Percentiles rank a stretch among this genome's conserved stretches.
phyloP scores from a whole-genome alignment of 140 eudicot genomes.

The Senecio squalidus region DNA sequence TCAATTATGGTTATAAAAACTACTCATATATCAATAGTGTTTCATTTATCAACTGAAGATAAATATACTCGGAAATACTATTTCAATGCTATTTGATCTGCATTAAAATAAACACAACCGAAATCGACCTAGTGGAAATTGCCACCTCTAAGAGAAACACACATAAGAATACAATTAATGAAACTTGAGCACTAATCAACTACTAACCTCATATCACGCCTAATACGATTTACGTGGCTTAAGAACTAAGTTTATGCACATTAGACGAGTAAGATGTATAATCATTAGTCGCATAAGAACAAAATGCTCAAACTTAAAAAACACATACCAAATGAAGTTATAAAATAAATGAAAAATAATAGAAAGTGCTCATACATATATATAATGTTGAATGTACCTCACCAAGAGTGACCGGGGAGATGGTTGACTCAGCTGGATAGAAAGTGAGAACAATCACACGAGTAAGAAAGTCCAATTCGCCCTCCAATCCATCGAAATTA shows the following conservation, averaged over 20 bases:
- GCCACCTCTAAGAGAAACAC: too few relatives aligned
- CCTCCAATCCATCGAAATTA: slow-evolving; percentile 75
- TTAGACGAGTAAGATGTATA: background rate
- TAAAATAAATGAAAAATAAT: background rate
- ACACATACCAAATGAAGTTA: background rate
- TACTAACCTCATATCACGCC: slow-evolving; percentile 8
- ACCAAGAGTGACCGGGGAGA: slow-evolving; percentile 80
- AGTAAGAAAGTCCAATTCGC: slow-evolving; percentile 87
- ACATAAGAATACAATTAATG: background rate
- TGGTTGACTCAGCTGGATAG: slow-evolving; percentile 74
- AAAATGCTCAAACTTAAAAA: background rate
- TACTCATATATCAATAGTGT: too few relatives aligned
- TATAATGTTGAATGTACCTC: slow-evolving; percentile 56
- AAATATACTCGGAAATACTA: too few relatives aligned
- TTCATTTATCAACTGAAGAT: too few relatives aligned
- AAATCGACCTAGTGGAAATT: too few relatives aligned
- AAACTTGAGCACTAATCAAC: background rate
- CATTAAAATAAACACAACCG: too few relatives aligned
- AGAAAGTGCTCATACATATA: slow-evolving; percentile 7
- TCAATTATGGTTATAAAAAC: too few relatives aligned
- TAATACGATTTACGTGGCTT: background rate
- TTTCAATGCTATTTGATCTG: too few relatives aligned
- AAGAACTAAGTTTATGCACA: slow-evolving; percentile 1
- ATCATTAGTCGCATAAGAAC: background rate
- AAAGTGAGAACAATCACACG: slow-evolving; percentile 87